Evolutionary conservation across 805 yeast genomes (phyloP), one percentile per base, ranked within the genome.

Genomic region (Pichia scutulata): DNA sequence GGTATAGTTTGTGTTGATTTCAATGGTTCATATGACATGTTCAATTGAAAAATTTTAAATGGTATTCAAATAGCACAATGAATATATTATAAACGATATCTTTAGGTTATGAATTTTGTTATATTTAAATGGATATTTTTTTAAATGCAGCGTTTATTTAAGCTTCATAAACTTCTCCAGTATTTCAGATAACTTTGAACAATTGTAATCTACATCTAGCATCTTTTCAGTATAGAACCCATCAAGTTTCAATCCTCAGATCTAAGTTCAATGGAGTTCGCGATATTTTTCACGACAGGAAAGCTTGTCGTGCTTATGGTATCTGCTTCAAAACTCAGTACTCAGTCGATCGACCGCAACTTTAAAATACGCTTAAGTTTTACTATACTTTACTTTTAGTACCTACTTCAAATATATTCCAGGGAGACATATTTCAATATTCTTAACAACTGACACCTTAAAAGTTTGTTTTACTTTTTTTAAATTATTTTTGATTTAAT

Each of bases 1-100:
- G 52, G 52, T 30, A 49, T 49, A 5, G 52, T 46, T 22, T 49
- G 52, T 18, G 48, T 49, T 10, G 48, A 44, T 14, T 39, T 25
- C 18, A 44, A 41, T 18, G 44, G 47, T 43, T 24, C n/a, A 28
- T 28, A 28, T 28, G 33, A 28, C 33, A 28, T 28, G 3, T 28
- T 13, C 3, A 13, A 28, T 28, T 28, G 33, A 10, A 26, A 26
- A 26, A 26, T 26, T 26, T 26, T 10, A 26, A 26, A 28, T 28
- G 12, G 14, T 28, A 8, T 9, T 16, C n/a, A 13, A 13, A 13
- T 16, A 28, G 8, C 8, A 6, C 14, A 28, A 28, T 28, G 33
- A 28, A 13, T 13, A n/a, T 28, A 13, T 28, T 28, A 28, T 28
- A 13, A 28, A 28, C n/a, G 33, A 7, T 28, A 28, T 28, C 12